Base-by-base conservation (phyloP, 176 grass and related monocot genomes). In the Raddia guianensis region DNA sequence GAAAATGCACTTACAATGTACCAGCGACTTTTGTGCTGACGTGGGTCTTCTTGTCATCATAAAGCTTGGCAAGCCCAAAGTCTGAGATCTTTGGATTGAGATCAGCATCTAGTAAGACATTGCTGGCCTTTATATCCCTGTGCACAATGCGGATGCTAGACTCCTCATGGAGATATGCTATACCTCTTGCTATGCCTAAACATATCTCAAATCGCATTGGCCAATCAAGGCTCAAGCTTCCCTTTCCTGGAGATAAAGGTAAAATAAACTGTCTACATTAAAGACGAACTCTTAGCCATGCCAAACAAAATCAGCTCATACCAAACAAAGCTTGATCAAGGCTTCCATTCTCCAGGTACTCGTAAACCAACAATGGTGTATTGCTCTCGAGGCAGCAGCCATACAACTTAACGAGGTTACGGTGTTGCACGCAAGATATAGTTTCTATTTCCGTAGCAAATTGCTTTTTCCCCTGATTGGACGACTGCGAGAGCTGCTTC, bases 391-490 rank as follows among this genome's bases (percentile, higher is more conserved):
- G 82, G 68, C 90, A 97, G 51, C 93, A 97, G 55, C 93, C 93
- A 74, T 93, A 79, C 50, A 97, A 45, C 35, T 81, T 89, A 21
- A 97, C 90, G 0, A 97, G 86, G 70, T 97, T 97, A 56, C 83
- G 78, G 68, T 97, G 90, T 53, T 91, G 93, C 21, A 94, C 94
- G 12, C 51, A 80, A 48, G 94, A 97, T 79, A 94, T 94, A 10
- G 80, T 94, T 78, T 89, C 89, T 70, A 97, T 94, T 86, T 97
- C 94, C 44, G 91, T 84, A 44, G 87, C 62, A 61, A 97, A 97
- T 91, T 94, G 74, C 9, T 19, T 80, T 59, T 92, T 97, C 13
- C 94, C 94, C 73, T 97, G 94, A 68, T 88, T 83, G 45, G 94
- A 97, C 48, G 91, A 63, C 44, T 78, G 78, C 40, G 91, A 80